Base-by-base conservation (phyloP, 228 moss, liverwort and hornwort species). In the Sphagnum magellanicum region DNA sequence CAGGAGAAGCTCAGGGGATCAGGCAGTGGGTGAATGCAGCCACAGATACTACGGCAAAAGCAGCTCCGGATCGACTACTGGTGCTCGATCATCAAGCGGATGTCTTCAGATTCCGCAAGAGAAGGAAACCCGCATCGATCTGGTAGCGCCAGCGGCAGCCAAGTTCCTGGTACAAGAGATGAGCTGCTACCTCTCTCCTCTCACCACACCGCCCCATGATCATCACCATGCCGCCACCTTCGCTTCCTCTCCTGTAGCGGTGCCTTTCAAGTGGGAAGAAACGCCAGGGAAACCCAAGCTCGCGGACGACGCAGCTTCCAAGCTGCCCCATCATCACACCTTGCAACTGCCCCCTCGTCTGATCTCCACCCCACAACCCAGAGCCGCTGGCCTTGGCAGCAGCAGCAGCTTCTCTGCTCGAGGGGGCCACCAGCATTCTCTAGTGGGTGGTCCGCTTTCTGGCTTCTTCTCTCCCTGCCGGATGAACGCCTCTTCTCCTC, bases 191-290 rank as follows among this genome's bases (percentile, higher is more conserved):
- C 53, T 68, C 71, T 15, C 72, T 68, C 5, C 69, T 77, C 49
- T 74, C 74, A 3, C 80, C 72, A 84, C 80, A 15, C 84, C 84
- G 0, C 32, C 69, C 77, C 8, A 77, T 73, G 32, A 73, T 73
- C 6, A 71, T 72, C 9, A 77, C 77, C 50, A 32, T 32, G 32
- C 32, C 32, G 62, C 66, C 60, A 32, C 32, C 32, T 32, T 32
- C 32, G 32, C 32, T 32, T 32, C 32, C 32, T 74, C 84, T 65
- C 77, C 75, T n/a, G 32, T 2, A 32, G 77, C 80, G 60, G 84
- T 84, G 68, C 81, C 81, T 6, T 81, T 86, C 48, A 82, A 77
- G 53, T 86, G 86, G 86, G 86, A 86, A 67, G 79, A 77, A 77
- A 77, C 73, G 4, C 85, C 85, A 0, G 85, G 85, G 1, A 77